Percentiles rank a stretch among this genome's conserved stretches.
Conservation (phyloP, 306 rosid species). For the Vachellia pachyceras region DNA sequence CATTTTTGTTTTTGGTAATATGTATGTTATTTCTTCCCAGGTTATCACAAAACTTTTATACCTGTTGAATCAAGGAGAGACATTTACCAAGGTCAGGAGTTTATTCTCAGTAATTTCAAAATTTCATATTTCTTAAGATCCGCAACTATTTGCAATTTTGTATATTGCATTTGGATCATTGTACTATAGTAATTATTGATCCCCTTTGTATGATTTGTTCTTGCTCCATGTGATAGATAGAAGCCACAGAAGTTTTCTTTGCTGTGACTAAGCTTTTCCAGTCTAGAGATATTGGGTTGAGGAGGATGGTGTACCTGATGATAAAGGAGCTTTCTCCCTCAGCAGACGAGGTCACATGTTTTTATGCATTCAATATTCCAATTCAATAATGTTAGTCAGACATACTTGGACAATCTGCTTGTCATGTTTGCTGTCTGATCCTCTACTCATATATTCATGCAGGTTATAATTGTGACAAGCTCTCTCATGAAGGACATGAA, state of each 20-base stretch:
- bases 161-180: conserved; percentile 5
- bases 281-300: conserved; percentile 90
- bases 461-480: conserved; percentile 98
- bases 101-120: background rate
- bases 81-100: conserved; percentile 82
- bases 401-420: background rate
- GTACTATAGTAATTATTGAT: conserved; percentile 16
- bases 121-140: conserved; percentile 26
- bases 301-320: conserved; percentile 98
- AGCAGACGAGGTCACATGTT: conserved; percentile 80
- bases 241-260: conserved; percentile 99
- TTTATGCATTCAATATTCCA: background rate
- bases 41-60: conserved; percentile 95
- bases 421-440: conserved; percentile 48
- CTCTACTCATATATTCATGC: conserved; percentile 7
- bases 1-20: conserved; percentile 39
- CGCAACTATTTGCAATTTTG: background rate
- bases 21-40: conserved; percentile 46
- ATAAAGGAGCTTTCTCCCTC: conserved; percentile 97
- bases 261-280: conserved; percentile 96
- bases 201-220: conserved; percentile 31
- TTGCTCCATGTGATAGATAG: conserved; percentile 57
- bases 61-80: conserved; percentile 91
- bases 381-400: conserved; percentile 31
- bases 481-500: conserved; percentile 99